Conservation (phyloP, 2,329 filamentous ascomycete genomes). For the Aspergillus japonicus region DNA sequence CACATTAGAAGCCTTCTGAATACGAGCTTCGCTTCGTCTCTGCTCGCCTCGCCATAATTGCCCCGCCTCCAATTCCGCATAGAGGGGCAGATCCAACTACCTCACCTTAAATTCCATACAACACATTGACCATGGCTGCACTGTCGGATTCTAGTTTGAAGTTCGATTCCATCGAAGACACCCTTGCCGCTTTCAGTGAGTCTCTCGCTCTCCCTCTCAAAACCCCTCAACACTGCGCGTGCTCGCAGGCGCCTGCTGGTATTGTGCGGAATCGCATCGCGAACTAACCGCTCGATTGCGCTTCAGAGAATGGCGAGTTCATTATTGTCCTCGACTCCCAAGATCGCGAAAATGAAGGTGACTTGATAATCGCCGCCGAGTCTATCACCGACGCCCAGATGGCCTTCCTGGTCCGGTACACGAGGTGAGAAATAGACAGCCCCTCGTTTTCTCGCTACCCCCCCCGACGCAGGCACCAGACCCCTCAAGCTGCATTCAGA, state of each 20-base stretch:
- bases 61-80: conserved; percentile 16
- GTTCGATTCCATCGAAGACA: conserved; percentile 45
- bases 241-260: background rate
- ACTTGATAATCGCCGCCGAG: conserved; percentile 90
- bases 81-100: conserved; percentile 25
- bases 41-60: background rate
- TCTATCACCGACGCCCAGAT: conserved; percentile 84
- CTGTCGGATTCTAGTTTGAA: conserved; percentile 33
- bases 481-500: background rate
- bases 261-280: background rate
- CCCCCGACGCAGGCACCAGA: background rate
- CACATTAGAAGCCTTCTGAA: background rate
- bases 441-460: background rate
- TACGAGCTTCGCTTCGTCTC: background rate
- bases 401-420: conserved; percentile 92
- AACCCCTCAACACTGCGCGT: background rate
- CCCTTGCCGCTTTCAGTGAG: conserved; percentile 44
- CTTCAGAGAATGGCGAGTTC: conserved; percentile 75
- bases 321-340: conserved; percentile 92
- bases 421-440: conserved; percentile 48
- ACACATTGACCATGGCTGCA: conserved; percentile 32
- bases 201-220: conserved; percentile 2
- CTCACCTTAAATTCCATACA: background rate
- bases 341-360: conserved; percentile 94
- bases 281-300: conserved; percentile 11